Conservation (phyloP, 257 asterid species). For the Solanum megistacrolobum region DNA sequence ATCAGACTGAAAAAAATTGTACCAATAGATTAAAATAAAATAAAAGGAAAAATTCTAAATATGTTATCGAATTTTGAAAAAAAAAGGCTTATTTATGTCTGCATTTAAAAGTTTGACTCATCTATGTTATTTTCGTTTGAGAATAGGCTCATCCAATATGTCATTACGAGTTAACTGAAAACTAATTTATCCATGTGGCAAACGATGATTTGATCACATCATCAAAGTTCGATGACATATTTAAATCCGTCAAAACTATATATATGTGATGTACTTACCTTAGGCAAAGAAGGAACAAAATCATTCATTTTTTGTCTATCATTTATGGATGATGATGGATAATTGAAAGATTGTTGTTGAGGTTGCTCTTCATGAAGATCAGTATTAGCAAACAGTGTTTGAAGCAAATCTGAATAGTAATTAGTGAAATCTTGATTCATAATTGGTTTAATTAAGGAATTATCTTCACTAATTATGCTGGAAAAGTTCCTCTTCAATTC, state of each 20-base stretch:
- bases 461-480: background rate
- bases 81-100: too few species aligned
- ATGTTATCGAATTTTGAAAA: too few species aligned
- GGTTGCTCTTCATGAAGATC: constrained; percentile 21
- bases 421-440: constrained; percentile 5
- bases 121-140: too few species aligned
- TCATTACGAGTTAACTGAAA: background rate
- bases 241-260: background rate
- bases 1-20: background rate
- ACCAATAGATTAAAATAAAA: background rate
- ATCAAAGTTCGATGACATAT: background rate
- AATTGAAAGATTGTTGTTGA: constrained; percentile 17
- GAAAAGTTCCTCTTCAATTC: constrained; percentile 15
- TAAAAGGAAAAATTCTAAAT: too few species aligned
- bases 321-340: constrained; percentile 10
- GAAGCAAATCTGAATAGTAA: constrained; percentile 37
- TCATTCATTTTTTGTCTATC: constrained; percentile 14
- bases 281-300: constrained; percentile 13
- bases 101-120: too few species aligned
- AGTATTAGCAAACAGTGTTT: constrained; percentile 25
- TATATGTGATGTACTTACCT: constrained; percentile 13
- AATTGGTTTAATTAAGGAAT: constrained; percentile 4
- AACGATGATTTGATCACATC: background rate
- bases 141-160: too few species aligned
- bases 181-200: too few species aligned